Percentiles rank a stretch among this genome's conserved stretches.
Evolutionary conservation across 2,329 filamentous ascomycete genomes (phyloP).

Genomic region (Fusarium praegraminearum): DNA sequence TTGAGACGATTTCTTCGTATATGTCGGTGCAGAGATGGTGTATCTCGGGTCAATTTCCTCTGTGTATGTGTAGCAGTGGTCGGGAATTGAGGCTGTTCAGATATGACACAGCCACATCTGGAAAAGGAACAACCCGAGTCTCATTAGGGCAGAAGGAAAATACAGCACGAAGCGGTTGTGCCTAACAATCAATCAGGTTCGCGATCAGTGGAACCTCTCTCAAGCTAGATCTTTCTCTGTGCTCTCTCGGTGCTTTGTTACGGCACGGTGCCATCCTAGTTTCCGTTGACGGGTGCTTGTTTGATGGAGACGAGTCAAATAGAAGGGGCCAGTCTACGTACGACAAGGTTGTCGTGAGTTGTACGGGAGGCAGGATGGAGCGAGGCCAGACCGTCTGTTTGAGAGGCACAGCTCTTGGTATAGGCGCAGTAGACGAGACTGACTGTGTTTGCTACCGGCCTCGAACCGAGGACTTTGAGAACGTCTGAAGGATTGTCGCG

Average conservation of each 20-base stretch:
- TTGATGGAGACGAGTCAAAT: constrained; percentile 30
- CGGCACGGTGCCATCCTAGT: constrained; percentile 8
- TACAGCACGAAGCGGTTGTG: background rate
- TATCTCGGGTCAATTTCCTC: constrained; percentile 10
- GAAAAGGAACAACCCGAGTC: background rate
- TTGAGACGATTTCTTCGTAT: background rate
- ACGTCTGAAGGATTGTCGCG: constrained; percentile 10
- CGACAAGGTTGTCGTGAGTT: constrained; percentile 3
- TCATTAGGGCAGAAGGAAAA: background rate
- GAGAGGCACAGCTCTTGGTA: constrained; percentile 7
- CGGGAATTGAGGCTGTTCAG: constrained; percentile 29
- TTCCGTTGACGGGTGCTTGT: constrained; percentile 28
- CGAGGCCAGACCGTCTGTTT: constrained; percentile 1
- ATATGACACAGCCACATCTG: constrained; percentile 3
- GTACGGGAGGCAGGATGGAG: constrained; percentile 1
- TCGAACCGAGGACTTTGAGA: constrained; percentile 21
- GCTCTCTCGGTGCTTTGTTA: constrained; percentile 29
- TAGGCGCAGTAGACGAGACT: constrained; percentile 11
- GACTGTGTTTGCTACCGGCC: constrained; percentile 23
- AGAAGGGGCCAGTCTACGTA: constrained; percentile 3
- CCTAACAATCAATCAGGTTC: background rate
- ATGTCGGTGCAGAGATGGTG: constrained; percentile 24
- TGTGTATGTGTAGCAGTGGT: background rate
- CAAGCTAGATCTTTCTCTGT: constrained; percentile 19
- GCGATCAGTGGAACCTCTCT: constrained; percentile 5